A percentile compares a stretch with the other conserved stretches of the same genome.
Evolutionary conservation across 225 moss, liverwort and hornwort species (phyloP).

Genomic region (Bryoerythrophyllum caledonicum): DNA sequence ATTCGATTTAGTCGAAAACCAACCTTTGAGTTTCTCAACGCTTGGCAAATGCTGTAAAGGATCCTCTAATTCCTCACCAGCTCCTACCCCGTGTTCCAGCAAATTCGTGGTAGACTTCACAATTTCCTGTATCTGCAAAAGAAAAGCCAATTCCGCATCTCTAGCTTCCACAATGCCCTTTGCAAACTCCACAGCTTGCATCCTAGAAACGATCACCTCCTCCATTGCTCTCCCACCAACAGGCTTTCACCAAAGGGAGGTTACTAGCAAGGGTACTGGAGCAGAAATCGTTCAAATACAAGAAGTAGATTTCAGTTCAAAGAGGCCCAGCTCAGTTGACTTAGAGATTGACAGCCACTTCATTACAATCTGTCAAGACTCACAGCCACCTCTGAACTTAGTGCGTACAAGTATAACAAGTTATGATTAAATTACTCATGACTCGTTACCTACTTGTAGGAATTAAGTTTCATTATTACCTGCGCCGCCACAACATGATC

Average conservation of each 20-base stretch:
- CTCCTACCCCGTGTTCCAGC: neutral
- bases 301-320: neutral
- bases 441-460: neutral
- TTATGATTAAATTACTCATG: neutral
- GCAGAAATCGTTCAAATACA: neutral
- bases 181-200: slow-evolving; percentile 48
- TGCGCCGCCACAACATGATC: neutral
- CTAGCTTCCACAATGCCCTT: slow-evolving; percentile 38
- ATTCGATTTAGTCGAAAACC: neutral
- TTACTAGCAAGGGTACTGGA: neutral
- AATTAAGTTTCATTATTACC: neutral
- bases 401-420: neutral
- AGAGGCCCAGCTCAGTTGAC: neutral
- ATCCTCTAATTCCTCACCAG: neutral
- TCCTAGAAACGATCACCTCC: slow-evolving; percentile 27
- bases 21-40: neutral
- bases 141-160: slow-evolving; percentile 43
- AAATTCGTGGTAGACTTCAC: slow-evolving; percentile 11
- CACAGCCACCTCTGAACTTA: neutral
- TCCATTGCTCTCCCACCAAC: slow-evolving; percentile 22
- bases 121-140: slow-evolving; percentile 41
- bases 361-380: neutral
- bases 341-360: neutral
- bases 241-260: neutral
- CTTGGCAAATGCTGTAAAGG: neutral